A percentile compares a stretch with the other conserved stretches of the same genome.
These are phyloP conservation scores for Aegilops longissima DNA, from an alignment of 176 grass and related monocot species.

Conservation along the genomic window DNA sequence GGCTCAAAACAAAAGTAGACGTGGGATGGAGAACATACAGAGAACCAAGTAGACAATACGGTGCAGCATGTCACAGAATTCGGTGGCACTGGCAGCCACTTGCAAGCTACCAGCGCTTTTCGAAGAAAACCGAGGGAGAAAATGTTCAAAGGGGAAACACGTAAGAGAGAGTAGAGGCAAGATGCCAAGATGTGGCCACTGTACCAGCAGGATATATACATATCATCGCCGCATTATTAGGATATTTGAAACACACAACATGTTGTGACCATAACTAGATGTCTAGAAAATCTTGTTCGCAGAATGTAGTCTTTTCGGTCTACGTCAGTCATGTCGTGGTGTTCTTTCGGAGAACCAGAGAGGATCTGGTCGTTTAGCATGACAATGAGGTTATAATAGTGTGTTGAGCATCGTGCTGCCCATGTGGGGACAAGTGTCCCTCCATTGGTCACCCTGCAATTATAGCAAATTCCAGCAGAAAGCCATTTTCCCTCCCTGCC, in stretches of 20 bases:
- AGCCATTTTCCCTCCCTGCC: conserved; percentile 10
- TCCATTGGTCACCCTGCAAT: neutral
- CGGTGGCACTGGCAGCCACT: neutral
- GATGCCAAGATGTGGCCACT: conserved; percentile 6
- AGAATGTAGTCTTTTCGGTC: conserved; percentile 28
- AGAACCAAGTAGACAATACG: conserved; percentile 13
- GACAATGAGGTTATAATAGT: neutral
- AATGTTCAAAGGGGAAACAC: neutral
- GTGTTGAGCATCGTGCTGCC: neutral
- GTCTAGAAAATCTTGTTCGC: conserved; percentile 10
- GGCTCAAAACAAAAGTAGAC: neutral
- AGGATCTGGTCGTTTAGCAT: neutral
- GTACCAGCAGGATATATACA: neutral
- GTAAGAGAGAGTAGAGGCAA: neutral
- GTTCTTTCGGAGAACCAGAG: neutral
- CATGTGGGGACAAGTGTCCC: conserved; percentile 25
- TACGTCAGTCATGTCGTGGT: neutral
- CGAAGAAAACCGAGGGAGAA: neutral
- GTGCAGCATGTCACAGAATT: conserved; percentile 24
- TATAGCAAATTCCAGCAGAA: neutral
- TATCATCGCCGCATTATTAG: conserved; percentile 4
- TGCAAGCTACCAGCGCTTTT: neutral
- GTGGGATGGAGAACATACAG: neutral
- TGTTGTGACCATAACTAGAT: conserved; percentile 32
- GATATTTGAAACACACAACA: conserved; percentile 25